Conservation (phyloP, 1,139 yeast genomes). For the Taiozyma sp. region DNA sequence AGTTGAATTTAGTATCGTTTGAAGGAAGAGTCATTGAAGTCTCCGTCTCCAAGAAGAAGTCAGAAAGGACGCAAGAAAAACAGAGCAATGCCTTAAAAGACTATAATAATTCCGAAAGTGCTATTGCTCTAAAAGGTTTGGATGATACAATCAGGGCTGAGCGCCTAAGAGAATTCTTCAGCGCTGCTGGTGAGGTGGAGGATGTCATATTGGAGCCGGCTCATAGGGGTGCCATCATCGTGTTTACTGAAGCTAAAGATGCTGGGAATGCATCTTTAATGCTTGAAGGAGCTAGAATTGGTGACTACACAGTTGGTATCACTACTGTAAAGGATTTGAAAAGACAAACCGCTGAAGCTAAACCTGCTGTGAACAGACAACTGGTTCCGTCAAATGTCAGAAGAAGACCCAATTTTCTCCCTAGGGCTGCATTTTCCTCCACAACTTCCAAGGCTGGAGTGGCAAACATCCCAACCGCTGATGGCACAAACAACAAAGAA, state of each 20-base stretch:
- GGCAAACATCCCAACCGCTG: background rate
- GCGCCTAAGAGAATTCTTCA: slow-evolving; percentile 34
- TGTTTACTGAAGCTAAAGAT: slow-evolving; percentile 38
- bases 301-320: slow-evolving; percentile 31
- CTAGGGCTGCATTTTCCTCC: background rate
- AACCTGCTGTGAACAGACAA: background rate
- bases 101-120: slow-evolving; percentile 23
- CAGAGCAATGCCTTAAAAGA: slow-evolving; percentile 25
- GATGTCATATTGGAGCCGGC: slow-evolving; percentile 44
- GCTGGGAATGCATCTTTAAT: slow-evolving; percentile 55
- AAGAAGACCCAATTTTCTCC: background rate
- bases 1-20: slow-evolving; percentile 32
- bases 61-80: slow-evolving; percentile 27
- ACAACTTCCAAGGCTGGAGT: background rate
- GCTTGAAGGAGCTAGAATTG: slow-evolving; percentile 39
- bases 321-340: slow-evolving; percentile 35
- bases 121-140: slow-evolving; percentile 40
- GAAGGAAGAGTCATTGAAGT: slow-evolving; percentile 42
- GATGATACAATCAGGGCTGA: slow-evolving; percentile 40
- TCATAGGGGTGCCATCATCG: slow-evolving; percentile 46
- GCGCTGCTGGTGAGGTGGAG: slow-evolving; percentile 33
- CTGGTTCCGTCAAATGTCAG: slow-evolving; percentile 1
- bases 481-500: background rate
- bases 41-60: slow-evolving; percentile 33
- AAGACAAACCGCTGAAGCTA: background rate